Evolutionary conservation across 495 filamentous ascomycete species (phyloP), one percentile per base, ranked within the genome.

Genomic region (Chaetomium fimeti): DNA sequence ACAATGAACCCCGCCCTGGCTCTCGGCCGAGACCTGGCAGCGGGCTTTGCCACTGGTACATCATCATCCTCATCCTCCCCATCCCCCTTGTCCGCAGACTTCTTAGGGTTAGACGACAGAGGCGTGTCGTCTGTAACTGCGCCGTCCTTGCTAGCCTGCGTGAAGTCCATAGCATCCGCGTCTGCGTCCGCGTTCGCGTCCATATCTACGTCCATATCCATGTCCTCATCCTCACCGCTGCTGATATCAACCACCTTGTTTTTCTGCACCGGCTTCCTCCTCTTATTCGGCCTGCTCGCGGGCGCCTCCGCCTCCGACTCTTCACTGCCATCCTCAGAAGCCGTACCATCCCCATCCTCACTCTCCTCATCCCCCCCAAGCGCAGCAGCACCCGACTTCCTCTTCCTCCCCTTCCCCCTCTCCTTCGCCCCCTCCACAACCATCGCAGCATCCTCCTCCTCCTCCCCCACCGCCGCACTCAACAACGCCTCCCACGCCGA

Each of bases 1-100:
- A 85, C 63, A 59, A 86, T 70, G 63, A 86, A 85, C 27, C 82
- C 83, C 5, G 78, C 80, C 67, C 77, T 77, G 1, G 75, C 75
- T 56, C 75, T 79, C 54, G 73, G 72, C 67, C 81, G 72, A 48
- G 70, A 67, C 36, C 69, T 69, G 1, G 62, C 60, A 7, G 64
- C 65, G n/a, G 69, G 61, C 22, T 61, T 61, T 8, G 71, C 36
- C 48, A 72, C 72, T 0, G 73, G 71, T 25, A 72, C 57, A 28
- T 78, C 78, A 18, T 81, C 78, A 2, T 81, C 77, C 0, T 77
- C 73, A 24, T 76, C 63, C 63, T 12, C 48, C 11, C 43, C 52
- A 12, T 40, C 27, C n/a, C 53, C 63, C 67, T 54, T 12, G 24
- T 67, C 70, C 1, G 57, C 62, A 27, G 63, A 18, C 64, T 61